Conservation (phyloP, 495 filamentous ascomycete genomes). For the Haplographium delicatum region DNA sequence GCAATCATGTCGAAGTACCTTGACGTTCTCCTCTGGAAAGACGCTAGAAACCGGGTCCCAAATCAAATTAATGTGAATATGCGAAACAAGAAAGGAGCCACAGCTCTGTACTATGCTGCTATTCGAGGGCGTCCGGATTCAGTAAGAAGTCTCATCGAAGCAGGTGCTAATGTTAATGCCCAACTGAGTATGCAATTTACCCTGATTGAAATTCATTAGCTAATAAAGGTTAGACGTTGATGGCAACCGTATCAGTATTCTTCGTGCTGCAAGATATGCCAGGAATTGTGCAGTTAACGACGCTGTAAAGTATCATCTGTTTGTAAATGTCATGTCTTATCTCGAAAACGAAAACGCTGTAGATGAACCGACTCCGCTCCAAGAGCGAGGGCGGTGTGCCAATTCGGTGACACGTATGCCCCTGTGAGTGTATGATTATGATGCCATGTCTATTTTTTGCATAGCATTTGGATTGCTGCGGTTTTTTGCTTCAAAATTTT, state of each 20-base stretch:
- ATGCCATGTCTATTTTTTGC: too few species aligned
- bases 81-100: conserved; percentile 13
- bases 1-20: conserved; percentile 24
- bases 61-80: conserved; percentile 23
- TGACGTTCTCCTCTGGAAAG: conserved; percentile 18
- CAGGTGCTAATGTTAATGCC: conserved; percentile 23
- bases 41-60: conserved; percentile 3
- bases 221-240: not conserved
- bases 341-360: conserved; percentile 17
- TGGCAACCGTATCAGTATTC: conserved; percentile 10
- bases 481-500: too few species aligned
- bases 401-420: not conserved
- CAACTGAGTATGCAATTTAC: conserved; percentile 4
- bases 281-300: not conserved
- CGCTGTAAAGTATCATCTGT: conserved; percentile 1
- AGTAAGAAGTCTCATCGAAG: conserved; percentile 19
- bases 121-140: conserved; percentile 17
- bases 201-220: not conserved
- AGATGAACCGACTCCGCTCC: conserved; percentile 6
- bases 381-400: conserved; percentile 10
- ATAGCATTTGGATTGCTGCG: too few species aligned
- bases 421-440: not conserved
- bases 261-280: conserved; percentile 11
- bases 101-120: conserved; percentile 17
- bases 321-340: conserved; percentile 20